phyloP scores from a whole-genome alignment of 257 asterid species.

The Henckelia pumila region DNA sequence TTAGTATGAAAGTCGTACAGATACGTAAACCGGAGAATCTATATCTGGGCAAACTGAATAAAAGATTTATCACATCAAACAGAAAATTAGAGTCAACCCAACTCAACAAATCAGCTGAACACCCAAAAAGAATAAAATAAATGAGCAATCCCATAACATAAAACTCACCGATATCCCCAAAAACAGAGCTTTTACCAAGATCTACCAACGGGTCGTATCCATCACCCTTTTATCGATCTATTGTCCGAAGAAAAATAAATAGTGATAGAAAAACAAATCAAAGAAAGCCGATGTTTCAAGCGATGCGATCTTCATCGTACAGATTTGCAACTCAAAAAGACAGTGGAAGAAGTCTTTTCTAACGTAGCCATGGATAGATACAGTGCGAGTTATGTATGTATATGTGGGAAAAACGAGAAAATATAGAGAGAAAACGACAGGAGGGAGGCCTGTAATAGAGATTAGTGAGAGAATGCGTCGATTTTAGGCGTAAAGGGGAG shows the following conservation, averaged over 20 bases:
- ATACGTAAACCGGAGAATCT: not conserved
- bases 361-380: conserved; percentile 20
- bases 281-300: conserved; percentile 18
- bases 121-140: not conserved
- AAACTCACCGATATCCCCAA: conserved; percentile 34
- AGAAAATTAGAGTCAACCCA: conserved; percentile 41
- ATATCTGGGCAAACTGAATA: not conserved
- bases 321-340: not conserved
- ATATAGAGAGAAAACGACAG: conserved; percentile 40
- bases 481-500: conserved; percentile 15
- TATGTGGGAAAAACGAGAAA: conserved; percentile 21
- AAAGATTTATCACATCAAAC: conserved; percentile 2
- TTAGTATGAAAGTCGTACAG: no score
- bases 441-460: conserved; percentile 29
- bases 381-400: conserved; percentile 10
- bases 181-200: conserved; percentile 31
- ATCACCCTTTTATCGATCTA: conserved; percentile 31
- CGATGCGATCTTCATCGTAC: conserved; percentile 14
- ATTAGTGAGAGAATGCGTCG: conserved; percentile 28
- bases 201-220: conserved; percentile 29
- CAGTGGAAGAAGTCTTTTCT: not conserved
- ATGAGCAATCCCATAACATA: no score
- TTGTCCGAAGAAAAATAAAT: conserved; percentile 13
- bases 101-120: not conserved
- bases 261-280: not conserved